phyloP scores from a whole-genome alignment of 139 green algal genomes.

The Diplosphaera chodatii region DNA sequence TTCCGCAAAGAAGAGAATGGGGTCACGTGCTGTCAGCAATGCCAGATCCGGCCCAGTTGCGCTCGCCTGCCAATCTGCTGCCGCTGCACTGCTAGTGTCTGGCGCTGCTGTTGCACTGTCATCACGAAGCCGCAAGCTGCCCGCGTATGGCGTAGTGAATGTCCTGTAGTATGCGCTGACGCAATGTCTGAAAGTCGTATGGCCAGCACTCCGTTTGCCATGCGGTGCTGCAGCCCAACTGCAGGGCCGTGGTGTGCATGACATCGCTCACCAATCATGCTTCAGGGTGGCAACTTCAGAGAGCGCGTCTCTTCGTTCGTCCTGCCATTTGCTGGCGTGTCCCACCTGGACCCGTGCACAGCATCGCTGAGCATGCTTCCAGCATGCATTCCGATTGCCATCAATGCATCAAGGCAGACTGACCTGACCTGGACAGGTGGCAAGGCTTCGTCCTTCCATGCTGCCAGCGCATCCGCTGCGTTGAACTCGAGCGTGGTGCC shows the following conservation, averaged over 20 bases:
- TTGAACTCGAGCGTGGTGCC: constrained; percentile 56
- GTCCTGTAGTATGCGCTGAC: constrained; percentile 45
- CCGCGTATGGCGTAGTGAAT: constrained; percentile 75
- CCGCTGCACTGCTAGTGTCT: background rate
- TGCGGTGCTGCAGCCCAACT: too few relatives aligned
- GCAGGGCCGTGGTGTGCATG: too few relatives aligned
- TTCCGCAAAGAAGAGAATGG: constrained; percentile 85
- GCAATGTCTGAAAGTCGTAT: too few relatives aligned
- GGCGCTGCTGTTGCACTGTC: too few relatives aligned
- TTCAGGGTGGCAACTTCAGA: constrained; percentile 42
- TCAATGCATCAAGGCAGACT: too few relatives aligned
- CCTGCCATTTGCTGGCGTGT: constrained; percentile 11
- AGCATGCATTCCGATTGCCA: too few relatives aligned
- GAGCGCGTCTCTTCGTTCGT: background rate
- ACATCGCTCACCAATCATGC: constrained; percentile 91
- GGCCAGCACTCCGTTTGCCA: too few relatives aligned
- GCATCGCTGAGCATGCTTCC: too few relatives aligned
- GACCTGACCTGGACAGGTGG: constrained; percentile 56
- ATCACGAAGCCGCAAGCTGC: constrained; percentile 19
- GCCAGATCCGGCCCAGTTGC: constrained; percentile 47
- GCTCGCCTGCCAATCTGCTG: constrained; percentile 14
- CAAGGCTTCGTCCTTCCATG: constrained; percentile 53
- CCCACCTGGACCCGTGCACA: too few relatives aligned
- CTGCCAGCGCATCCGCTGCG: constrained; percentile 61
- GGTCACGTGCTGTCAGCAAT: constrained; percentile 74